phyloP scores from a whole-genome alignment of 140 eudicot genomes.

The Ambrosia hybrid region DNA sequence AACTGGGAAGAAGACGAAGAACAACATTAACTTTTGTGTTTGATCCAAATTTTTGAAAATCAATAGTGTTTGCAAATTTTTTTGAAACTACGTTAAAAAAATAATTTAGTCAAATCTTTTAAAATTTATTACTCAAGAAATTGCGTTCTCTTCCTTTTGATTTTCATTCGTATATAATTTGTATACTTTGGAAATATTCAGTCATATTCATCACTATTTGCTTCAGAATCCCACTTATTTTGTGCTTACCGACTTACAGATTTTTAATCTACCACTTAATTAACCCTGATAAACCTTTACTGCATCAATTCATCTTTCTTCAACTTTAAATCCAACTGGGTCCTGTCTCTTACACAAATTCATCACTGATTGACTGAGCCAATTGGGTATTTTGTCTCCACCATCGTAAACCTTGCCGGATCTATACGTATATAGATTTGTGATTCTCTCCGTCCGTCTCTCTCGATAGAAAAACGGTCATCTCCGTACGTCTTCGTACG shows the following conservation, averaged over 20 bases:
- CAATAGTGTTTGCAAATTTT: too few species aligned
- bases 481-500: too few species aligned
- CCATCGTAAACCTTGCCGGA: too few species aligned
- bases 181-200: conserved; percentile 7
- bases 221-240: neutral
- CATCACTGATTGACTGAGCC: conserved; percentile 13
- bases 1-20: too few species aligned
- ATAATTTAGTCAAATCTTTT: too few species aligned
- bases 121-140: neutral
- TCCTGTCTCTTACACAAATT: conserved; percentile 1
- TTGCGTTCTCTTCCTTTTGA: neutral
- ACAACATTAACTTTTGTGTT: too few species aligned
- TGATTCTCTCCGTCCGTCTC: too few species aligned
- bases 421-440: too few species aligned
- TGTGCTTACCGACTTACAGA: conserved; percentile 16
- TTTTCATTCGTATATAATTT: neutral
- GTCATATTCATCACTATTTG: conserved; percentile 13
- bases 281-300: neutral
- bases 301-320: neutral
- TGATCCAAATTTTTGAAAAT: too few species aligned
- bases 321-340: conserved; percentile 11
- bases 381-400: conserved; percentile 21
- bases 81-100: too few species aligned
- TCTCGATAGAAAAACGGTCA: too few species aligned
- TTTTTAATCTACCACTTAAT: conserved; percentile 7